Evolutionary conservation across 768 basidiomycete species (phyloP), one percentile per base, ranked within the genome.

Genomic region (Russula sp.): DNA sequence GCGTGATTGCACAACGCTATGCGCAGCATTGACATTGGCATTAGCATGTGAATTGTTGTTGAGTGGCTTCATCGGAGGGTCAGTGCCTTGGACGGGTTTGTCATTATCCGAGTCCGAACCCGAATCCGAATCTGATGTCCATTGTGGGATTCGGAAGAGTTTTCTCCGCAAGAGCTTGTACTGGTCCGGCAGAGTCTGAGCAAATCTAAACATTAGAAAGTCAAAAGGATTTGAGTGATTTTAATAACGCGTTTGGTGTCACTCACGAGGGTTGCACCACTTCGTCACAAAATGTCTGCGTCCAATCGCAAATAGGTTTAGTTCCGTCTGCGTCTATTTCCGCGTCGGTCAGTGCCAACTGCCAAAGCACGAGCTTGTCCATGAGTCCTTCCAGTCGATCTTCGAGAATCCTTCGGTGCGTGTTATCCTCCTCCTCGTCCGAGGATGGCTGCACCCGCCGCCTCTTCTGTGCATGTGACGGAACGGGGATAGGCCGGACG

Each of bases 361-460:
- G 90, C 88, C 89, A 90, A 75, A 81, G 83, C 2, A 83, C 86
- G 3, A 90, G 73, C 69, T 84, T 87, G 71, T 89, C 88, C 84
- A 88, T 87, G 72, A 87, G 62, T 73, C 78, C 84, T 4, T 86
- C 88, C 8, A 92, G 73, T 70, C 86, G 89, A 74, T 92, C 86
- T 56, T 83, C 81, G 14, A 76, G 71, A 16, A 68, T 32, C 28
- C 59, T 46, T 42, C 50, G 53, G 10, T 71, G 61, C 24, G 71
- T 66, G 20, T 62, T 54, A 22, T 55, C 66, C 57, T 64, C 49
- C 16, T 62, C 57, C 16, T 63, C 52, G 10, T 61, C 67, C 30
- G 69, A 66, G 55, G 70, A 49, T 30, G 71, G 61, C 69, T 69
- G 61, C 67, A 67, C 67, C 53, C 68, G 62, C 26, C 66, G 66